Base-by-base conservation (phyloP, 495 filamentous ascomycete genomes). In the Recurvomyces mirabilis region DNA sequence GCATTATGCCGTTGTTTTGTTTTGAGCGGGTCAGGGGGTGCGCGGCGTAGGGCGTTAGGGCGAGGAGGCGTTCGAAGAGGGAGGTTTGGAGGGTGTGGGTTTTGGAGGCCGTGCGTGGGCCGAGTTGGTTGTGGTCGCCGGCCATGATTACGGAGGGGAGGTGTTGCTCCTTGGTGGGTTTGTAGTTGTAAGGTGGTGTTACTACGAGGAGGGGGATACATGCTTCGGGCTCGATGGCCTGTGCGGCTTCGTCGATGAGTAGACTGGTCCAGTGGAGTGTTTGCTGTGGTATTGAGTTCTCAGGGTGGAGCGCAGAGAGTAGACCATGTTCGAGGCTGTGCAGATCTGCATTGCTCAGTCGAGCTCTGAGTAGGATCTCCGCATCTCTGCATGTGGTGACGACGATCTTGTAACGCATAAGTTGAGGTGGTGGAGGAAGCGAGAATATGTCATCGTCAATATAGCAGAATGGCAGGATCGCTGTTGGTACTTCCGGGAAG, bases 181-280 rank as follows among this genome's bases (percentile, higher is more conserved):
- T 26, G 15, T 1, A 46, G 6, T 53, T 34, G n/a, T 29, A 2
- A 11, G 70, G 72, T 14, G 73, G 71, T 24, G 68, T 61, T 28
- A 77, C 61, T 37, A 75, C 63, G 38, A 57, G 57, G 12, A 77
- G 53, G 22, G 72, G 67, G 26, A 74, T 59, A 17, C 68, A 53
- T 22, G 65, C 57, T 39, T 74, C 70, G 14, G 70, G 66, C 57
- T 77, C 73, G 25, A 64, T 72, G 9, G 71, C 70, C 58, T 75
- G 72, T 40, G 72, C 72, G 18, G 74, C 73, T 60, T 77, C 73
- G 51, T 77, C 73, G 33, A 77, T 60, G 3, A 77, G 52, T 11
- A 77, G 62, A 20, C 70, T 71, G 24, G 57, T 60, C 73, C 73
- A 75, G 57, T 76, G 72, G 25, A 73, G 26, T 19, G 25, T 54